Evolutionary conservation across 768 basidiomycete genomes (phyloP).

Genomic region (Termitomyces bulborhizus): DNA sequence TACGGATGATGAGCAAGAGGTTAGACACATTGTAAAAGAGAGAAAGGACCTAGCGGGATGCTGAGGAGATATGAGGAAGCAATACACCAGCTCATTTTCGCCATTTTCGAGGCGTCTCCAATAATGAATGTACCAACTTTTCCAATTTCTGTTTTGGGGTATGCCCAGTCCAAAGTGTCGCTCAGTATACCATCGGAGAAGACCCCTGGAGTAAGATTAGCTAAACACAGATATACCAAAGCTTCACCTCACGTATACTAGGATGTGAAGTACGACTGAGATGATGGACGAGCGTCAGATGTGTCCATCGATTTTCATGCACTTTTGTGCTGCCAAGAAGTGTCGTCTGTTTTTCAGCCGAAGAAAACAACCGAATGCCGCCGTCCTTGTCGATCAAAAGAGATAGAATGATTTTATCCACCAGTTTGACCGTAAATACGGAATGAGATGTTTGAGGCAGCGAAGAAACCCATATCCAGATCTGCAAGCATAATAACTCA

Average conservation of each 20-base stretch:
- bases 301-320: slow-evolving; percentile 62
- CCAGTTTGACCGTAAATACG: slow-evolving; percentile 31
- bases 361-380: slow-evolving; percentile 40
- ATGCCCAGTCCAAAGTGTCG: slow-evolving; percentile 57
- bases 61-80: slow-evolving; percentile 61
- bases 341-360: slow-evolving; percentile 30
- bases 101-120: slow-evolving; percentile 43
- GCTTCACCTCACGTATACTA: slow-evolving; percentile 45
- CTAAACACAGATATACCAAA: neutral
- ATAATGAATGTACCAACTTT: slow-evolving; percentile 40
- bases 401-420: slow-evolving; percentile 28
- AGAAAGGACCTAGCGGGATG: slow-evolving; percentile 43
- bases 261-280: slow-evolving; percentile 50
- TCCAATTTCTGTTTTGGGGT: slow-evolving; percentile 46
- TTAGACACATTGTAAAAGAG: neutral
- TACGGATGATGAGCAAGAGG: slow-evolving; percentile 17
- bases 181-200: slow-evolving; percentile 69
- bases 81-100: slow-evolving; percentile 59
- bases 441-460: slow-evolving; percentile 28
- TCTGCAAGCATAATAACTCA: slow-evolving; percentile 20
- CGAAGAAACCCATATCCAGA: slow-evolving; percentile 44
- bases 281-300: slow-evolving; percentile 62
- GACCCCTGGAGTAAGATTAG: slow-evolving; percentile 38
- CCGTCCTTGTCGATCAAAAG: slow-evolving; percentile 52
- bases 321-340: slow-evolving; percentile 42